Conservation (phyloP, 148 eudicot genomes). For the Nepenthes mirabilis region DNA sequence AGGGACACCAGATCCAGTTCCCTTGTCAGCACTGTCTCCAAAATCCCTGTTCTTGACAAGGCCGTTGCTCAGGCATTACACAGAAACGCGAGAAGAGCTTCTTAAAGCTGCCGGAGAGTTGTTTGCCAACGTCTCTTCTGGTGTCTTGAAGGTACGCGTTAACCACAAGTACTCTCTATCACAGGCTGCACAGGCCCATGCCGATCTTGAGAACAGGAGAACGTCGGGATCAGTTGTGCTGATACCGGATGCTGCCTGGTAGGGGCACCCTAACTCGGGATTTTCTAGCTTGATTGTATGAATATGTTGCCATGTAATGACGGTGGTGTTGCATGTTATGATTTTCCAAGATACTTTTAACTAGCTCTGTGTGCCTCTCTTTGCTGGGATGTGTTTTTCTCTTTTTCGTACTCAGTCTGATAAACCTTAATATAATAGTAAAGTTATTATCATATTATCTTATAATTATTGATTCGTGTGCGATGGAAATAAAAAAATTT, state of each 20-base stretch:
- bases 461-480: too few relatives aligned
- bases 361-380: too few relatives aligned
- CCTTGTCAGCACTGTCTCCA: slow-evolving; percentile 47
- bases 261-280: neutral
- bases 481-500: too few relatives aligned
- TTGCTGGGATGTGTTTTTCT: too few relatives aligned
- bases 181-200: slow-evolving; percentile 71
- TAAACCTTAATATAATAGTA: too few relatives aligned
- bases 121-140: slow-evolving; percentile 44
- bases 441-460: too few relatives aligned
- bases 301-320: neutral
- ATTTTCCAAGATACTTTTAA: too few relatives aligned
- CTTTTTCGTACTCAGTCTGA: too few relatives aligned
- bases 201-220: slow-evolving; percentile 60
- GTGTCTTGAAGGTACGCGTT: slow-evolving; percentile 48
- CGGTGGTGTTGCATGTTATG: too few relatives aligned
- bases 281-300: neutral
- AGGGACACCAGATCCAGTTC: slow-evolving; percentile 56
- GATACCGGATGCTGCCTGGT: slow-evolving; percentile 41
- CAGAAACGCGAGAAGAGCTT: slow-evolving; percentile 48
- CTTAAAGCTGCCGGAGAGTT: slow-evolving; percentile 64
- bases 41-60: slow-evolving; percentile 70
- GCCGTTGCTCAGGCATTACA: slow-evolving; percentile 48
- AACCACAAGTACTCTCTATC: slow-evolving; percentile 74
- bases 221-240: slow-evolving; percentile 78